Evolutionary conservation across 2,329 filamentous ascomycete genomes (phyloP), one percentile per base, ranked within the genome.

Genomic region (Apiospora arundinis): DNA sequence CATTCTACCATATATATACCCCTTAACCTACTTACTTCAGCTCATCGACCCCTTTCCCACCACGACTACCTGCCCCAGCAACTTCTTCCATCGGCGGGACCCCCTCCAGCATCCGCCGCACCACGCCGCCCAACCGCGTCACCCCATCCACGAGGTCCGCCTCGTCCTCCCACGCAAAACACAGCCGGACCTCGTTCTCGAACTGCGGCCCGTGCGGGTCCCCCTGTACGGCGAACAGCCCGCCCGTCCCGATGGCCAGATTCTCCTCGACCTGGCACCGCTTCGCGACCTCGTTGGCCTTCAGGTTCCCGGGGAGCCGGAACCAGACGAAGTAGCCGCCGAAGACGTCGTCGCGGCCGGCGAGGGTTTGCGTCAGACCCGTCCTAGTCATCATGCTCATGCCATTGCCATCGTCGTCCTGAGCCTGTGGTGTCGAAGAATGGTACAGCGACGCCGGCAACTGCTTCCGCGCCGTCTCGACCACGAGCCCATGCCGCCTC

Each of bases 241-340:
- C 85, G 3, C 94, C 94, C 28, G 88, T 85, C 32, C 91, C 92
- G 28, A 96, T 84, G 37, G 91, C 85, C 70, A 97, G 80, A 66
- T 90, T 89, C 80, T 93, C 91, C 70, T 92, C 88, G 28, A 84
- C 81, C 77, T 87, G 83, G 21, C 91, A 91, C 49, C 84, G 83
- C 75, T 85, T 82, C 8, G 89, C 88, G 44, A 94, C 83, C 9
- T 86, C 85, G 44, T 82, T 82, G 46, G 87, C 90, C 44, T 94
- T 83, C 9, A 86, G 85, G 42, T 82, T 82, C 42, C 87, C 89
- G 70, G 92, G 82, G 2, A 83, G 63, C 1, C 85, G 86, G 37
- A 97, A 81, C 94, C 94, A 97, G 67, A 97, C 84, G 80, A 97
- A 97, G 79, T 95, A 97, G 0, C 95, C 95, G 0, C 95, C 95